These are phyloP conservation scores for Chrysopogon serrulatus DNA, from an alignment of 176 grass and related monocot species.

Conservation along the genomic window DNA sequence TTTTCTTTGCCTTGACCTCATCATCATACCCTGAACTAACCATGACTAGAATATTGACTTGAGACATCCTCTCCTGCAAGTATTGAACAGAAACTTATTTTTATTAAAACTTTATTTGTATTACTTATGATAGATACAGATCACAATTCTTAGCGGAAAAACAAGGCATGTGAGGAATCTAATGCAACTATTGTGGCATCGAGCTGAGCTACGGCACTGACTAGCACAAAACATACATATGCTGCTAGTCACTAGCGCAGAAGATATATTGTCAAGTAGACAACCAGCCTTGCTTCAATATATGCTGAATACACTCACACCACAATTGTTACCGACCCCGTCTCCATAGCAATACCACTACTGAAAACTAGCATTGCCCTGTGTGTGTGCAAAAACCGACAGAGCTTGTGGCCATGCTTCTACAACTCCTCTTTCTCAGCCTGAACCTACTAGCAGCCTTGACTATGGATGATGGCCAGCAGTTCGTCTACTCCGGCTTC, in stretches of 20 bases:
- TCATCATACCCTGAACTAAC: not conserved
- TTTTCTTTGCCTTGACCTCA: not conserved
- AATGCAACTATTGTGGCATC: not conserved
- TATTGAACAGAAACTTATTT: not conserved
- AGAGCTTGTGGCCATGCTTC: not conserved
- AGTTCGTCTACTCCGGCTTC: slow-evolving; percentile 21
- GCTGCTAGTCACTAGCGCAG: not conserved
- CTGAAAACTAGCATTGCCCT: too few species aligned
- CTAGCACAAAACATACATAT: too few species aligned
- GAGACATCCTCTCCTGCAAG: not conserved
- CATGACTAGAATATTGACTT: not conserved
- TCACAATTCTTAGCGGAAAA: too few species aligned
- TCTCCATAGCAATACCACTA: not conserved
- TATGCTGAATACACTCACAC: too few species aligned
- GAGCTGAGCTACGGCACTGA: not conserved
- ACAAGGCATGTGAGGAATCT: too few species aligned
- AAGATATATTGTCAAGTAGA: not conserved
- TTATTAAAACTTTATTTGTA: not conserved
- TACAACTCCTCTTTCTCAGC: not conserved
- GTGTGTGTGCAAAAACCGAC: too few species aligned
- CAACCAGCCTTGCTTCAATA: not conserved
- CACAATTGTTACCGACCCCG: not conserved
- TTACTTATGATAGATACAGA: not conserved
- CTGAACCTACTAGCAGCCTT: not conserved
- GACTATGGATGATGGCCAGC: not conserved